phyloP scores from a whole-genome alignment of 441 rosid species.

The Jatropha multifida region DNA sequence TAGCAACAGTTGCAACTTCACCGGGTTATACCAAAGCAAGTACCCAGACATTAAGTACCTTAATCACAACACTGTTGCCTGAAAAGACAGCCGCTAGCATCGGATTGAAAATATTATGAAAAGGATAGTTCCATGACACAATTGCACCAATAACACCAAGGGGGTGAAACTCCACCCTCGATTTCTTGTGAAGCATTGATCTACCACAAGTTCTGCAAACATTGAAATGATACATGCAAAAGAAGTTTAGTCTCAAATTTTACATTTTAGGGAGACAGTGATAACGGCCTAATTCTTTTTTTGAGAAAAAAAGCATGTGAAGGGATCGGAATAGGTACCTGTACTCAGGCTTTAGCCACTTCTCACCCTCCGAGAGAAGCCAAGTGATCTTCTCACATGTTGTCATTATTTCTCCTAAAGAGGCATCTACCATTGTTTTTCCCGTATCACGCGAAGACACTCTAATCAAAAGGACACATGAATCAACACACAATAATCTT shows the following conservation, averaged over 20 bases:
- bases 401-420: constrained; percentile 98
- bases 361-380: constrained; percentile 98
- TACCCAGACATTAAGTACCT: constrained; percentile 43
- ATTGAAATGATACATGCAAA: constrained; percentile 15
- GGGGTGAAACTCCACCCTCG: constrained; percentile 94
- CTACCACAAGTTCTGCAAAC: constrained; percentile 81
- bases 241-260: not conserved
- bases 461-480: constrained; percentile 40
- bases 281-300: not conserved
- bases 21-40: not conserved
- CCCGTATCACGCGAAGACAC: constrained; percentile 98
- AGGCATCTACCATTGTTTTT: constrained; percentile 99
- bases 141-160: constrained; percentile 98
- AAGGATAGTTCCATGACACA: constrained; percentile 99
- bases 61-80: constrained; percentile 89
- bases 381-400: constrained; percentile 99
- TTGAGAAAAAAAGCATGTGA: not conserved
- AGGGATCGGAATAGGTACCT: constrained; percentile 38
- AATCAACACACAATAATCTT: constrained; percentile 18
- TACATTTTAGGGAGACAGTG: not conserved
- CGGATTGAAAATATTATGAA: constrained; percentile 95
- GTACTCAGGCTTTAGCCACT: constrained; percentile 94
- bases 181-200: constrained; percentile 89
- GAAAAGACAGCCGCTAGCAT: constrained; percentile 97
- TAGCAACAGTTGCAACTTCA: constrained; percentile 17